Evolutionary conservation across 345 rosid genomes (phyloP).

Genomic region (Noccaea caerulescens): DNA sequence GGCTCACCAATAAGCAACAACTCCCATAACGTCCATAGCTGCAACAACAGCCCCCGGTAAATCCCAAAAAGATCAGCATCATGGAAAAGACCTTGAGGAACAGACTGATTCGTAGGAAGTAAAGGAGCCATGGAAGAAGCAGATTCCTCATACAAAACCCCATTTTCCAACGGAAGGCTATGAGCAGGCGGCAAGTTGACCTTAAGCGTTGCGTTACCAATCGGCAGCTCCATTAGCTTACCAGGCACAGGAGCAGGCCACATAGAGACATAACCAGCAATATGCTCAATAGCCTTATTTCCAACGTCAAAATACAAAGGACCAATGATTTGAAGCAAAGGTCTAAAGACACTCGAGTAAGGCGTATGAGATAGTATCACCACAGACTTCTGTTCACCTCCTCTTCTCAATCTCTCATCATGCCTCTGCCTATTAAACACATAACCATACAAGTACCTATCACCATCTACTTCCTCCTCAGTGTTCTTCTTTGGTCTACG

Average conservation of each 20-base stretch:
- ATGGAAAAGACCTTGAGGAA: slow-evolving; percentile 96
- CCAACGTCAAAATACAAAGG: slow-evolving; percentile 91
- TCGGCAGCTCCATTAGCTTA: slow-evolving; percentile 89
- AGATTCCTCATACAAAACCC: slow-evolving; percentile 64
- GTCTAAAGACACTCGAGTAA: slow-evolving; percentile 82
- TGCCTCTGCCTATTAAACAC: slow-evolving; percentile 96
- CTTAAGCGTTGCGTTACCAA: slow-evolving; percentile 89
- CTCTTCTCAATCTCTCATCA: slow-evolving; percentile 91
- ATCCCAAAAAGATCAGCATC: slow-evolving; percentile 91
- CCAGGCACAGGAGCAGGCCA: slow-evolving; percentile 95
- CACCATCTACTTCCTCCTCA: slow-evolving; percentile 36
- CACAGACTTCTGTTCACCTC: slow-evolving; percentile 96
- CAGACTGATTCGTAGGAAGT: slow-evolving; percentile 87
- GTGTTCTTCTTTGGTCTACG: slow-evolving; percentile 54
- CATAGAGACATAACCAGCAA: slow-evolving; percentile 81
- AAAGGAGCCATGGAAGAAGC: slow-evolving; percentile 90
- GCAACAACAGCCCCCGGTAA: slow-evolving; percentile 79
- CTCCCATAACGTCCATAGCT: slow-evolving; percentile 96
- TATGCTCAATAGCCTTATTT: slow-evolving; percentile 77
- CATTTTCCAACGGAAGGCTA: slow-evolving; percentile 76
- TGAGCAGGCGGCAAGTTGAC: slow-evolving; percentile 92
- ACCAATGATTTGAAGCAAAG: slow-evolving; percentile 94
- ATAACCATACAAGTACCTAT: slow-evolving; percentile 75
- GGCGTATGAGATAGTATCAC: slow-evolving; percentile 87
- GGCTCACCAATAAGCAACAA: slow-evolving; percentile 92